A percentile compares a stretch with the other conserved stretches of the same genome.
Evolutionary conservation across 306 rosid species (phyloP).

Genomic region (Pyrus communis): DNA sequence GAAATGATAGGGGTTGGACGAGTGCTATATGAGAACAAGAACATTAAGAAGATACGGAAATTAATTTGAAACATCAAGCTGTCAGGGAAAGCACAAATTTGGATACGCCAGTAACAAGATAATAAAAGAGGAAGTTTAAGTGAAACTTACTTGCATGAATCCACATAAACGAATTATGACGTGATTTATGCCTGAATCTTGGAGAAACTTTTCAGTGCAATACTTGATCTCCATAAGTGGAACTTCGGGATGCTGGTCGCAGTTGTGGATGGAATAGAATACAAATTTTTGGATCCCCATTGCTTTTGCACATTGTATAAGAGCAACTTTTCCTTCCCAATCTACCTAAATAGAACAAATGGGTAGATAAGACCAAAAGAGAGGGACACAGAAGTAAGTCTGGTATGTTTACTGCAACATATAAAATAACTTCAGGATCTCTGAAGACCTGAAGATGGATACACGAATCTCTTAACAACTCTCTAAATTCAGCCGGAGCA

Average conservation of each 20-base stretch:
- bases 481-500: background rate
- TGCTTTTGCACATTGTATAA: conserved; percentile 93
- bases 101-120: background rate
- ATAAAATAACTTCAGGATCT: background rate
- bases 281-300: conserved; percentile 91
- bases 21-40: background rate
- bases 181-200: conserved; percentile 70
- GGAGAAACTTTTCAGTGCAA: conserved; percentile 81
- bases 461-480: background rate
- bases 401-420: background rate
- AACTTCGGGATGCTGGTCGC: conserved; percentile 94
- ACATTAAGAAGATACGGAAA: background rate
- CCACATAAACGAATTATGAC: conserved; percentile 71
- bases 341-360: conserved; percentile 62
- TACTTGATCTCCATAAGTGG: conserved; percentile 98
- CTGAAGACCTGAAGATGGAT: background rate
- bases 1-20: background rate
- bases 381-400: background rate
- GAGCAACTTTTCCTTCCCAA: conserved; percentile 99
- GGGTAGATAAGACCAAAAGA: conserved; percentile 23
- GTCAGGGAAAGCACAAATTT: background rate
- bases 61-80: background rate
- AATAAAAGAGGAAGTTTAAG: background rate
- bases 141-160: conserved; percentile 75
- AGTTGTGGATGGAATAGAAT: conserved; percentile 91